A percentile compares a stretch with the other conserved stretches of the same genome.
These are phyloP conservation scores for Saturnispora hagleri DNA, from an alignment of 805 yeast species.

Conservation along the genomic window DNA sequence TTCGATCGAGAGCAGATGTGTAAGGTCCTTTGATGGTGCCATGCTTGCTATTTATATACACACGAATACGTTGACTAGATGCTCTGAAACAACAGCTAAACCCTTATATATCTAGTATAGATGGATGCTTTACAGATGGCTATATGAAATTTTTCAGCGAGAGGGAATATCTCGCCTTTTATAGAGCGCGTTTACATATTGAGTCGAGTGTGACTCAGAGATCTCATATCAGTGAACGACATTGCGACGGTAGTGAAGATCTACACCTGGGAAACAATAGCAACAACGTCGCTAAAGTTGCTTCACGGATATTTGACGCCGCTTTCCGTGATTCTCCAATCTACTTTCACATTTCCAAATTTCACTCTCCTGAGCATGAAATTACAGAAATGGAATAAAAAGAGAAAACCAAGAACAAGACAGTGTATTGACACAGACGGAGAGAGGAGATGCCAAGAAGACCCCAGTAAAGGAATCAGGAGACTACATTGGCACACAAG, in stretches of 20 bases:
- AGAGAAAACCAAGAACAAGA: neutral
- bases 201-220: neutral
- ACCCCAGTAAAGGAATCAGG: neutral
- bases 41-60: neutral
- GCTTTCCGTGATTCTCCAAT: neutral
- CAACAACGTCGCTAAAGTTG: neutral
- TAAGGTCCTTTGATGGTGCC: conserved; percentile 51
- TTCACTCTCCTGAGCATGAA: neutral
- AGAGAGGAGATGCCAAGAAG: neutral
- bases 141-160: neutral
- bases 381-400: neutral
- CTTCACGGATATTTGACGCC: neutral
- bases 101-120: neutral
- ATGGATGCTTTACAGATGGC: neutral
- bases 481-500: too few species aligned
- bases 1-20: conserved; percentile 69
- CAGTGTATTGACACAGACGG: neutral
- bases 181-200: neutral
- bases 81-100: neutral
- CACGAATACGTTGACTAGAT: neutral
- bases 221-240: neutral
- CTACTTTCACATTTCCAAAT: neutral
- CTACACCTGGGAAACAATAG: too few species aligned
- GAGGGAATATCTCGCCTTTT: neutral
- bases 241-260: too few species aligned